phyloP scores from a whole-genome alignment of 2,329 filamentous ascomycete species.

The Fusarium haematococcum region DNA sequence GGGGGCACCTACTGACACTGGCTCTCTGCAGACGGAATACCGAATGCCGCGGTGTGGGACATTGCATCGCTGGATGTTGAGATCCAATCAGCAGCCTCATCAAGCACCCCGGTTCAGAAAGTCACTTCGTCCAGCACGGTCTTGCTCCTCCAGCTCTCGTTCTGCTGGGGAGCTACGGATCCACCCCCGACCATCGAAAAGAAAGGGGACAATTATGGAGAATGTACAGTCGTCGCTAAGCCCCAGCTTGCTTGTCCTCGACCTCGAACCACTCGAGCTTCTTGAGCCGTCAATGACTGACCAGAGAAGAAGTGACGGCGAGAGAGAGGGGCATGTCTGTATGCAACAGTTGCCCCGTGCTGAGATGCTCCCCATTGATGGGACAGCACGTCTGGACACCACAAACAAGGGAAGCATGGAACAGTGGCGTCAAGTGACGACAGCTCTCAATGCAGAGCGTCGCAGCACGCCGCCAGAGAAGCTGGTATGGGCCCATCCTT shows the following conservation, averaged over 20 bases:
- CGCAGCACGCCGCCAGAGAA: conserved; percentile 14
- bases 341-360: conserved; percentile 14
- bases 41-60: conserved; percentile 35
- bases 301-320: background rate
- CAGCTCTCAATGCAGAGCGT: conserved; percentile 6
- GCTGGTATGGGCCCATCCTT: conserved; percentile 28
- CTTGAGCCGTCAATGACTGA: conserved; percentile 26
- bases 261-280: conserved; percentile 17
- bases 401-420: conserved; percentile 15
- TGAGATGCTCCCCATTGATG: conserved; percentile 12
- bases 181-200: conserved; percentile 13
- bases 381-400: background rate
- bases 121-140: background rate
- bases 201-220: conserved; percentile 25
- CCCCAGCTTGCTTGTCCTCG: background rate
- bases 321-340: background rate
- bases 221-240: conserved; percentile 12
- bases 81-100: conserved; percentile 28
- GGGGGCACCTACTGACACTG: background rate
- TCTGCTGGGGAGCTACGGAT: conserved; percentile 14
- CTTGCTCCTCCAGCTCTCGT: conserved; percentile 17
- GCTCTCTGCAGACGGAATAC: conserved; percentile 28
- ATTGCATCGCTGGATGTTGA: conserved; percentile 31
- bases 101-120: conserved; percentile 5
- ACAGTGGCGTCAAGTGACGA: conserved; percentile 26